Evolutionary conservation across 169 alveolate genomes (phyloP).

Genomic region (Plasmodium billcollinsi): DNA sequence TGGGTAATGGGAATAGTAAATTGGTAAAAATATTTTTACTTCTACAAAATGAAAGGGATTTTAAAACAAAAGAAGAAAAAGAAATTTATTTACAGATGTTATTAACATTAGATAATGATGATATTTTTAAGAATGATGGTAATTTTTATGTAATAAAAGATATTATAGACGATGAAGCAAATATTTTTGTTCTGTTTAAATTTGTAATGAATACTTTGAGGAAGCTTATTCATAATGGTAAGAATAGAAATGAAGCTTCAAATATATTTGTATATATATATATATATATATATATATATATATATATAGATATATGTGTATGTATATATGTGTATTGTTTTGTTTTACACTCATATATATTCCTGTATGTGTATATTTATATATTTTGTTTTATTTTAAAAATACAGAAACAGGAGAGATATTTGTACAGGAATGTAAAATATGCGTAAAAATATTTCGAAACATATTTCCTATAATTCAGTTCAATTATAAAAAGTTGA

Average conservation of each 20-base stretch:
- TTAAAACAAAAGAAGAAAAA: constrained; percentile 14
- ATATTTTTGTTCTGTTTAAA: constrained; percentile 12
- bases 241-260: background rate
- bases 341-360: background rate
- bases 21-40: constrained; percentile 10
- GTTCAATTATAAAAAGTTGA: constrained; percentile 43
- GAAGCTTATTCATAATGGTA: constrained; percentile 1
- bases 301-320: background rate
- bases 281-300: background rate
- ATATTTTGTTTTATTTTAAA: background rate
- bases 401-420: constrained; percentile 10
- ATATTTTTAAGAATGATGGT: constrained; percentile 12
- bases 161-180: constrained; percentile 31
- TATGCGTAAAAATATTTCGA: constrained; percentile 53
- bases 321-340: background rate
- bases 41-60: constrained; percentile 11
- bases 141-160: constrained; percentile 18
- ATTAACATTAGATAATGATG: constrained; percentile 1
- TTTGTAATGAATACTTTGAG: constrained; percentile 53
- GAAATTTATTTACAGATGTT: constrained; percentile 7
- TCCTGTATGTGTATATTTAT: background rate
- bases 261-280: background rate
- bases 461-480: constrained; percentile 42
- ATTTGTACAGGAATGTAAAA: constrained; percentile 36
- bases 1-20: constrained; percentile 54